Conservation (phyloP, 352 stramenopile genomes). For the Globisporangium perplexum region DNA sequence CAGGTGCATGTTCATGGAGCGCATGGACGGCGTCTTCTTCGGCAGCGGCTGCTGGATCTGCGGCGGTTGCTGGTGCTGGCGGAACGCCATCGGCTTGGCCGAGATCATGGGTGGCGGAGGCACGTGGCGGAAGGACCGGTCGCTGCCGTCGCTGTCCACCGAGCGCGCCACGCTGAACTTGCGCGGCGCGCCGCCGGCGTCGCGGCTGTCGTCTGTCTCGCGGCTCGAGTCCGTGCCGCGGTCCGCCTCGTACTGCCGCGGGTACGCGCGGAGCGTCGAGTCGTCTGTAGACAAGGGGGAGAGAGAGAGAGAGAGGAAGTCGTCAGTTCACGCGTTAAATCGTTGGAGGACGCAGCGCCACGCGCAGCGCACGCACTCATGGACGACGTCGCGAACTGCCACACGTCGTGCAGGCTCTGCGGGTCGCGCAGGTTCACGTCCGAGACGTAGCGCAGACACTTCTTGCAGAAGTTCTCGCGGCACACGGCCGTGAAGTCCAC, state of each 20-base stretch:
- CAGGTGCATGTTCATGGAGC: slow-evolving; percentile 12
- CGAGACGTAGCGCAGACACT: slow-evolving; percentile 55
- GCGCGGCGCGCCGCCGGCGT: not conserved
- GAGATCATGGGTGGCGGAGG: slow-evolving; percentile 12
- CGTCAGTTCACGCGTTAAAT: too few relatives aligned
- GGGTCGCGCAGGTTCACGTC: slow-evolving; percentile 57
- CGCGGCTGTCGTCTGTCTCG: slow-evolving; percentile 28
- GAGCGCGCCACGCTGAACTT: slow-evolving; percentile 9
- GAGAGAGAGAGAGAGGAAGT: not conserved
- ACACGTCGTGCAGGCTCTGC: slow-evolving; percentile 32
- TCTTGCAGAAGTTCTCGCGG: slow-evolving; percentile 60
- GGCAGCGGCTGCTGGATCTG: slow-evolving; percentile 1
- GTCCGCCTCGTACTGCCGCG: slow-evolving; percentile 9
- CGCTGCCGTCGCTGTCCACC: slow-evolving; percentile 9
- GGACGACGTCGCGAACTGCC: slow-evolving; percentile 29
- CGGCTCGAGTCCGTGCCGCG: slow-evolving; percentile 19
- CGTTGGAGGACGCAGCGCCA: not conserved
- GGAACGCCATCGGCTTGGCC: slow-evolving; percentile 1
- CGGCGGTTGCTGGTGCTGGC: slow-evolving; percentile 4
- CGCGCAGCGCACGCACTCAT: slow-evolving; percentile 13
- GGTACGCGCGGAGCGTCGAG: slow-evolving; percentile 9
- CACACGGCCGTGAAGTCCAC: slow-evolving; percentile 50
- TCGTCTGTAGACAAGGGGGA: slow-evolving; percentile 2
- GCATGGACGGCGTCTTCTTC: slow-evolving; percentile 2
- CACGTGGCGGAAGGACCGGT: slow-evolving; percentile 15